Evolutionary conservation across 2,329 filamentous ascomycete genomes (phyloP).

Genomic region (Cadophora malorum): DNA sequence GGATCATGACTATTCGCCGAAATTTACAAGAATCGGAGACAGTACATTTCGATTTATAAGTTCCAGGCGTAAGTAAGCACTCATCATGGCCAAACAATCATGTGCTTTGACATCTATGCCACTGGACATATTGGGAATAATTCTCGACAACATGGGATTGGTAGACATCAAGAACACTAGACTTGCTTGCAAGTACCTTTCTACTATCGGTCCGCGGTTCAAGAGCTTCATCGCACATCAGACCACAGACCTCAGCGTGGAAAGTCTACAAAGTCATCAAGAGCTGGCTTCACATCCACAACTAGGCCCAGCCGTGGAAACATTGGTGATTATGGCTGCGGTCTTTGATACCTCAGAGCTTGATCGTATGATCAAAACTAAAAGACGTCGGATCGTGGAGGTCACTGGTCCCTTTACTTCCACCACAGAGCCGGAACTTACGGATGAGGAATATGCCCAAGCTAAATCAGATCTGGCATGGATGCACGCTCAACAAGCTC

Average conservation of each 20-base stretch:
- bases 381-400: constrained; percentile 1
- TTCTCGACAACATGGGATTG: background rate
- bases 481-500: constrained; percentile 7
- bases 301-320: background rate
- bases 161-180: constrained; percentile 1
- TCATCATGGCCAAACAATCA: background rate
- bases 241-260: constrained; percentile 10
- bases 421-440: background rate
- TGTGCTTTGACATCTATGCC: background rate
- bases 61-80: background rate
- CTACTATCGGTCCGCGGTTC: constrained; percentile 3
- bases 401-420: constrained; percentile 7
- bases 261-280: background rate
- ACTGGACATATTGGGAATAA: background rate
- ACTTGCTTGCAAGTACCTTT: background rate
- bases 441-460: constrained; percentile 3
- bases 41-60: background rate
- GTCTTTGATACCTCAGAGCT: constrained; percentile 6
- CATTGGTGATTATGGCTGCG: background rate
- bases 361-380: constrained; percentile 4
- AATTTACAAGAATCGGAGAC: background rate
- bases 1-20: background rate
- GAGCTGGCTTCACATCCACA: constrained; percentile 7
- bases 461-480: constrained; percentile 5
- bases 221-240: background rate